Percentiles rank a stretch among this genome's conserved stretches.
These are phyloP conservation scores for Mycena indigotica DNA, from an alignment of 768 basidiomycete species.

Conservation along the genomic window DNA sequence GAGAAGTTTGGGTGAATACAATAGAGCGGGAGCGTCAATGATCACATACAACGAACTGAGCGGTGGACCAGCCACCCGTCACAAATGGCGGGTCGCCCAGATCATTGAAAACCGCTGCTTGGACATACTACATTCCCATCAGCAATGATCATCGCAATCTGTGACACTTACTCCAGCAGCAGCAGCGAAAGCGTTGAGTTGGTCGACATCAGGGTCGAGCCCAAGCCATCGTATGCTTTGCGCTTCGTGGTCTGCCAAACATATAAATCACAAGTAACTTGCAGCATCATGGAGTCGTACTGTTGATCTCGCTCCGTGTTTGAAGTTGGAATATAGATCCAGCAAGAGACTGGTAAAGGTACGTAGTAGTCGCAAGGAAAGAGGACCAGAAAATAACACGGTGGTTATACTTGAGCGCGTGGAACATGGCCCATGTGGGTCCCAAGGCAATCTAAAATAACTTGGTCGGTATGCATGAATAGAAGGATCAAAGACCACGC, in stretches of 20 bases:
- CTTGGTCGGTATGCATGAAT: neutral
- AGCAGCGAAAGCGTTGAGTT: conserved; percentile 57
- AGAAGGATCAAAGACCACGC: conserved; percentile 22
- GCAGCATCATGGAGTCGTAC: neutral
- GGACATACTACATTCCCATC: conserved; percentile 20
- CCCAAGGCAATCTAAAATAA: conserved; percentile 43
- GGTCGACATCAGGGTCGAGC: conserved; percentile 44
- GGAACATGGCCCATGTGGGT: conserved; percentile 43
- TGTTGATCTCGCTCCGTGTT: conserved; percentile 23
- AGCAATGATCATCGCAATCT: neutral
- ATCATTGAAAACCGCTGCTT: conserved; percentile 30
- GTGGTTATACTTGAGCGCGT: conserved; percentile 55
- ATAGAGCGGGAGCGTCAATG: neutral
- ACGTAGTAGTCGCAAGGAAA: conserved; percentile 45
- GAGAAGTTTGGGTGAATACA: neutral
- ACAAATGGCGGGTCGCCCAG: conserved; percentile 50
- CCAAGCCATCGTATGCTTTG: conserved; percentile 45
- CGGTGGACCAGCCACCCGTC: conserved; percentile 39
- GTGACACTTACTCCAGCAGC: conserved; percentile 53
- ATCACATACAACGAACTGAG: conserved; percentile 29
- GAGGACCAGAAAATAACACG: conserved; percentile 56
- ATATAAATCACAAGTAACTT: neutral
- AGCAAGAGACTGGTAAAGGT: conserved; percentile 60
- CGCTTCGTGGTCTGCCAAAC: conserved; percentile 38
- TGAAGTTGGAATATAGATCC: conserved; percentile 44